phyloP scores from a whole-genome alignment of 2,329 filamentous ascomycete species.

The Apiospora arundinis region DNA sequence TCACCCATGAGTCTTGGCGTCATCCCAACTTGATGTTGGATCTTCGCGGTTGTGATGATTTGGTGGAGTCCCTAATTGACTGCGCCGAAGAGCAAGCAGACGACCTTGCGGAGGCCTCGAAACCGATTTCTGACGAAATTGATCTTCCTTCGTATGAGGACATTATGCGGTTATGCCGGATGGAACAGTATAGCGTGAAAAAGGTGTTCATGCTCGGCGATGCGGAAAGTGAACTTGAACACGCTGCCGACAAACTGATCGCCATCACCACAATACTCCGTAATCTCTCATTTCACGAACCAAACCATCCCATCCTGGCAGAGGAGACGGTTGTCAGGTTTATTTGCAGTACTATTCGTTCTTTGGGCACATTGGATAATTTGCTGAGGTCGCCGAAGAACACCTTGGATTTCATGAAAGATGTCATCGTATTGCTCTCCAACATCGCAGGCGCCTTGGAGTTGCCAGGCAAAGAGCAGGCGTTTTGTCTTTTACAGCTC shows the following conservation, averaged over 20 bases:
- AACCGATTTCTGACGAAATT: constrained; percentile 86
- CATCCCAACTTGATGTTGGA: constrained; percentile 69
- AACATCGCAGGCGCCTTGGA: constrained; percentile 85
- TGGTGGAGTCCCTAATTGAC: constrained; percentile 87
- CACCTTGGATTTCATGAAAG: constrained; percentile 97
- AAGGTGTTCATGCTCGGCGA: constrained; percentile 78
- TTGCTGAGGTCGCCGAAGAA: constrained; percentile 82
- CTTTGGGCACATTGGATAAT: constrained; percentile 88
- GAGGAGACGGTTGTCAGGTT: constrained; percentile 82
- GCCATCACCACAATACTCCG: constrained; percentile 92
- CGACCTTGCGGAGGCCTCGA: constrained; percentile 80
- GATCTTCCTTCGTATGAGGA: constrained; percentile 88
- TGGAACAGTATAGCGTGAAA: constrained; percentile 75
- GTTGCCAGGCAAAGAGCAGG: constrained; percentile 85
- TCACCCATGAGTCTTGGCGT: constrained; percentile 67
- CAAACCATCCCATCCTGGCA: constrained; percentile 76
- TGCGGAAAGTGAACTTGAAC: constrained; percentile 79
- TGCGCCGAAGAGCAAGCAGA: constrained; percentile 91
- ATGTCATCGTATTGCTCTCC: constrained; percentile 85
- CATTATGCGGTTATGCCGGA: constrained; percentile 76
- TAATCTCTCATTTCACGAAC: constrained; percentile 84
- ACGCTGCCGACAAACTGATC: constrained; percentile 84
- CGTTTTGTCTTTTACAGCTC: constrained; percentile 85
- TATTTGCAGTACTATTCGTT: constrained; percentile 81
- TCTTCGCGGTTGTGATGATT: constrained; percentile 80